These are phyloP conservation scores for Heimioporus retisporus DNA, from an alignment of 1,284 basidiomycete genomes.

Conservation along the genomic window DNA sequence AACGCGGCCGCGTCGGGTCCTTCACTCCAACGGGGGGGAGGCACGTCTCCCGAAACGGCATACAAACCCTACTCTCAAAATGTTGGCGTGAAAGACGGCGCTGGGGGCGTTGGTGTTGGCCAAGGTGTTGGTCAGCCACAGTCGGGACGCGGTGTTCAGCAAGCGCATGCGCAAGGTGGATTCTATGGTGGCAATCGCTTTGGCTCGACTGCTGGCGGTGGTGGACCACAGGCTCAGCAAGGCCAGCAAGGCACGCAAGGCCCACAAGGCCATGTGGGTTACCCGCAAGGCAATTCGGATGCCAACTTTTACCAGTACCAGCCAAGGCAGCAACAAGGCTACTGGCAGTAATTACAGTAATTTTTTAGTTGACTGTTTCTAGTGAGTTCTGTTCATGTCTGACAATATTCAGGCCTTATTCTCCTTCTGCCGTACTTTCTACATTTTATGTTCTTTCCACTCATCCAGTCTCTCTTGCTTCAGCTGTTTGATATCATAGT, in stretches of 20 bases:
- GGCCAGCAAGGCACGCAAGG: conserved; percentile 58
- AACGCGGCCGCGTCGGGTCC: conserved; percentile 56
- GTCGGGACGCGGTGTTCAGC: conserved; percentile 61
- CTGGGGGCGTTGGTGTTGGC: conserved; percentile 54
- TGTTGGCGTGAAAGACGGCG: conserved; percentile 66
- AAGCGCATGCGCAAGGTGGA: conserved; percentile 53
- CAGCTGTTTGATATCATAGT: conserved; percentile 42
- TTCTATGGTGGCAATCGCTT: conserved; percentile 76
- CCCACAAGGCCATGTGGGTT: conserved; percentile 71
- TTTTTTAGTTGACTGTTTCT: conserved; percentile 29
- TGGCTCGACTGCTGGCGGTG: conserved; percentile 56
- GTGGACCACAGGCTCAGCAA: conserved; percentile 55
- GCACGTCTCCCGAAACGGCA: conserved; percentile 72
- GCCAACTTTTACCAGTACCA: conserved; percentile 76
- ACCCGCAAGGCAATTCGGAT: conserved; percentile 67
- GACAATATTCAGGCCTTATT: conserved; percentile 16
- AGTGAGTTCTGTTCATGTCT: conserved; percentile 11
- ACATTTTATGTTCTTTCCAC: conserved; percentile 31
- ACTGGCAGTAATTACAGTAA: conserved; percentile 67
- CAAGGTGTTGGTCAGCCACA: conserved; percentile 53
- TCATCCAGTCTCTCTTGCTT: conserved; percentile 35
- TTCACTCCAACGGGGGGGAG: conserved; percentile 57
- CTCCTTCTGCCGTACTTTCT: conserved; percentile 23
- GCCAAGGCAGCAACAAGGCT: conserved; percentile 71
- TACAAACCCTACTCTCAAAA: conserved; percentile 77